phyloP scores from a whole-genome alignment of 2,329 filamentous ascomycete species.

The Fusarium begoniae region DNA sequence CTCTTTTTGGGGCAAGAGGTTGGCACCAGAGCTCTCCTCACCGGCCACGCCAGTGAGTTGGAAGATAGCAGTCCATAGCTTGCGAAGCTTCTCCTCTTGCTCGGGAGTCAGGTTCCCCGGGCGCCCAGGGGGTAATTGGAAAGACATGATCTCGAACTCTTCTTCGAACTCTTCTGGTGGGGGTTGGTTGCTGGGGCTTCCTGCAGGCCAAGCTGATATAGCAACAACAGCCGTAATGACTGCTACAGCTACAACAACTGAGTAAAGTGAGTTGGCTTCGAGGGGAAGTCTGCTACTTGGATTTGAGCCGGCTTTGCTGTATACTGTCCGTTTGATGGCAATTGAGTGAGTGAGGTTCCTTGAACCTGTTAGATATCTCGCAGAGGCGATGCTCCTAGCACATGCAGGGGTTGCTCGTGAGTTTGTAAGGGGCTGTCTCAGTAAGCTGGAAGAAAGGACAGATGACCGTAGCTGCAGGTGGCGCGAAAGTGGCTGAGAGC shows the following conservation, averaged over 20 bases:
- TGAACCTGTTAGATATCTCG: neutral
- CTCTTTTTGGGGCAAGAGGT: slow-evolving; percentile 28
- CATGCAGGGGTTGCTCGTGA: slow-evolving; percentile 21
- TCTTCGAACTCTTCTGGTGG: slow-evolving; percentile 13
- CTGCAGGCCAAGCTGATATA: slow-evolving; percentile 28
- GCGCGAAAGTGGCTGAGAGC: slow-evolving; percentile 8
- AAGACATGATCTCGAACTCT: slow-evolving; percentile 49
- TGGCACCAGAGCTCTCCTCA: slow-evolving; percentile 37
- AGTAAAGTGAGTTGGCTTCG: slow-evolving; percentile 30
- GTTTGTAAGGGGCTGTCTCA: slow-evolving; percentile 19
- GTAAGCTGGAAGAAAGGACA: slow-evolving; percentile 13
- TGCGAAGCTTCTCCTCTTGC: slow-evolving; percentile 86
- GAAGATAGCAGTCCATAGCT: slow-evolving; percentile 83
- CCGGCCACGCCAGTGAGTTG: slow-evolving; percentile 74
- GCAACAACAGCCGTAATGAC: slow-evolving; percentile 21
- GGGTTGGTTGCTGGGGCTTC: neutral
- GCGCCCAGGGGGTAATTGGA: slow-evolving; percentile 70
- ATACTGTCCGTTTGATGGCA: neutral
- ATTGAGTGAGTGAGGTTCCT: neutral
- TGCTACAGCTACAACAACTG: slow-evolving; percentile 18
- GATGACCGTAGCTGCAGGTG: slow-evolving; percentile 26
- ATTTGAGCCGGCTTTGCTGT: neutral
- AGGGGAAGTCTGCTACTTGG: slow-evolving; percentile 12
- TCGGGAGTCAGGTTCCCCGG: slow-evolving; percentile 89
- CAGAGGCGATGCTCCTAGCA: slow-evolving; percentile 10